Base-by-base conservation (phyloP, 1,139 yeast genomes). In the Candida neerlandica region DNA sequence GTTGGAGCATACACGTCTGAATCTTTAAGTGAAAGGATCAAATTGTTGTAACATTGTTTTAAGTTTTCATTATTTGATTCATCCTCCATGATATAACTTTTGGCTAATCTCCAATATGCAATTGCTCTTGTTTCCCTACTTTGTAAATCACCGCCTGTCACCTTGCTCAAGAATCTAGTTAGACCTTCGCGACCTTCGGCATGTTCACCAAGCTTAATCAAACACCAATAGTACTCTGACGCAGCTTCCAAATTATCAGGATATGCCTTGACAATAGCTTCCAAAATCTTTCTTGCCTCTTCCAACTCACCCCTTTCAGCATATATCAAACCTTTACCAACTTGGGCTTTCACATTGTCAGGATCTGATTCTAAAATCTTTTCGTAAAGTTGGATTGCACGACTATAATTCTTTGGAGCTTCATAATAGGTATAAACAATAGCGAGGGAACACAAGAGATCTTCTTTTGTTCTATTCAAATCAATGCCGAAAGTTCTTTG, bases 401-500 rank as follows among this genome's bases (percentile, higher is more conserved):
- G 75, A 9, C 80, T 75, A 61, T 83, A 90, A 65, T 92, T 88
- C 64, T 90, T 90, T 5, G 98, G 99, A 0, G 97, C 89, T 63
- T 92, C 96, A 62, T 85, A 80, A 61, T 88, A 86, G 0, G 96
- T 89, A 60, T 90, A 89, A 0, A 88, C 80, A 2, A 85, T 80
- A 0, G 96, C 98, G 48, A 89, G 73, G 15, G 82, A 75, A 45
- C 91, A 78, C 21, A 86, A 73, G 23, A 89, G 69, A 49, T 85
- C 87, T 49, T 77, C 78, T 55, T 78, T 81, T 0, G 91, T 75
- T 53, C 83, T 70, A 1, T 64, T 62, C 44, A 88, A 73, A 18
- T 69, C 63, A 6, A 76, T 67, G 0, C 85, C 84, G 2, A 80
- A 68, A 12, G 70, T 66, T 45, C 80, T 66, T 32, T 77, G 77